These are phyloP conservation scores for Phaseolus coccineus DNA, from an alignment of 331 rosid species.

Conservation along the genomic window DNA sequence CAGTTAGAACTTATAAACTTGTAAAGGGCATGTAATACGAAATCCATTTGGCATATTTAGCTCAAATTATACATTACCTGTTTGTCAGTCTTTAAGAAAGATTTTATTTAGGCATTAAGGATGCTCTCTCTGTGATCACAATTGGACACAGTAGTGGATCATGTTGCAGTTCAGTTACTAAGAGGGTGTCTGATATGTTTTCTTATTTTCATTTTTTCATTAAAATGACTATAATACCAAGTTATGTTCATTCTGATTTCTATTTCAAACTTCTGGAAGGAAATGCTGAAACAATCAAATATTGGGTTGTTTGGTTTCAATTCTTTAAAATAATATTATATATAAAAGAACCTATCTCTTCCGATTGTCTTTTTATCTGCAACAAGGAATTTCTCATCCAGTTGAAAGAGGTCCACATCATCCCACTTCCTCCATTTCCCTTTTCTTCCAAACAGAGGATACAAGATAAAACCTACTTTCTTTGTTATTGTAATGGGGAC, in stretches of 20 bases:
- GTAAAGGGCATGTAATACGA: not conserved
- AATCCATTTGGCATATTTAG: slow-evolving; percentile 29
- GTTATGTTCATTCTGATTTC: not conserved
- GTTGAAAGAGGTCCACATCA: not conserved
- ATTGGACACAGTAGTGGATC: not conserved
- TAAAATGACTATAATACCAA: not conserved
- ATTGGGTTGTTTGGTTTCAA: not conserved
- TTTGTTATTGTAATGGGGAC: slow-evolving; percentile 6
- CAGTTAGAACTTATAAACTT: not conserved
- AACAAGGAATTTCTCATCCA: not conserved
- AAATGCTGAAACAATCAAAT: slow-evolving; percentile 3
- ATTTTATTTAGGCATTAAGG: slow-evolving; percentile 27
- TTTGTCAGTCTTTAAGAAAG: not conserved
- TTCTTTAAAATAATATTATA: not conserved
- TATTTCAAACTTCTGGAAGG: not conserved
- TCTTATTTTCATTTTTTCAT: slow-evolving; percentile 4
- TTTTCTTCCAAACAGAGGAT: not conserved
- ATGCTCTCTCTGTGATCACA: slow-evolving; percentile 12
- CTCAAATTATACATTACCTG: slow-evolving; percentile 22
- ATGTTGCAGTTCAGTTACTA: not conserved
- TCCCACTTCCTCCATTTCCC: not conserved
- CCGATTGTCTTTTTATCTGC: not conserved
- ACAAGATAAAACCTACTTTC: not conserved
- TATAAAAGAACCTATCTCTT: not conserved
- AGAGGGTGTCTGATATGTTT: slow-evolving; percentile 13